Evolutionary conservation across 176 grass and related monocot species (phyloP), one percentile per base, ranked within the genome.

Genomic region (Ensete glaucum): DNA sequence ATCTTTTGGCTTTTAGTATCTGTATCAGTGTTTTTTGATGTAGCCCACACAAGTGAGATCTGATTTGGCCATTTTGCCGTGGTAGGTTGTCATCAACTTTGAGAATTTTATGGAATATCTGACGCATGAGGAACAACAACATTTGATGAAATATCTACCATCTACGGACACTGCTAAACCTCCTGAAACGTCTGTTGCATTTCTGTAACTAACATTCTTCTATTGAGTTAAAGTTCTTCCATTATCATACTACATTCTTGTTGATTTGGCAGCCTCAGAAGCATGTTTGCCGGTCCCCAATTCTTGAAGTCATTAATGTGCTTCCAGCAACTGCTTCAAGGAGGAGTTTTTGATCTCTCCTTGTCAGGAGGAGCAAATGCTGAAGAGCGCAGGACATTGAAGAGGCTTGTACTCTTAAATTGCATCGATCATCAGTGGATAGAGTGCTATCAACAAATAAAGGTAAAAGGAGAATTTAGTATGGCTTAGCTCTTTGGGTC

Each of bases 361-460:
- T 50, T 69, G 14, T 7, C 67, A 50, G 67, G 34, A 50, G 67
- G 34, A 50, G 67, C 12, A 69, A 69, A 50, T 43, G 16, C 27
- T 49, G 67, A 69, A 19, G 16, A 48, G 34, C 16, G 1, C 48
- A 43, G 16, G 24, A 16, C 26, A 69, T 9, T 43, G 8, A 16
- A 50, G 13, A 17, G 24, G 1, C 24, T 16, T 50, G 67, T 27
- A 21, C 86, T 92, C 69, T 82, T 74, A 70, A 81, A 79, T 78
- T 62, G 74, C 52, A 73, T 69, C 49, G 86, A 84, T 74, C 86
- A 64, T 75, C 80, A 77, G 69, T 92, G 89, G 85, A 54, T 67
- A 50, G 80, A 86, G 71, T 92, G 58, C 79, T 82, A 84, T 73
- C 77, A 83, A 73, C 81, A 84, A 4, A 56, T 71, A 21, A 88